These are phyloP conservation scores for Ophiostoma australiae DNA, from an alignment of 2,329 filamentous ascomycete genomes.

Conservation along the genomic window DNA sequence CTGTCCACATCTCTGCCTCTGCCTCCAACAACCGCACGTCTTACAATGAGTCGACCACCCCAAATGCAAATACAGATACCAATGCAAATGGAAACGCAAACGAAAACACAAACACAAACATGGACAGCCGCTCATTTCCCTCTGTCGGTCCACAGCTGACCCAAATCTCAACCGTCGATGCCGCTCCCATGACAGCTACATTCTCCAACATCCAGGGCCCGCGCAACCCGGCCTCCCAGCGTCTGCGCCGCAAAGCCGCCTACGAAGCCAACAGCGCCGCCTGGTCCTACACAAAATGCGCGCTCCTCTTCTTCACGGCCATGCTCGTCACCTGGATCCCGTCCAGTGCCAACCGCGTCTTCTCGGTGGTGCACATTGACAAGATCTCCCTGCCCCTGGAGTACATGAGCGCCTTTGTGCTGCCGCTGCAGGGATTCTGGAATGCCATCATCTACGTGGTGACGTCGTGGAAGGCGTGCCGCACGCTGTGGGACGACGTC, in stretches of 20 bases:
- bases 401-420: slow-evolving; percentile 65
- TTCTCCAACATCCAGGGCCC: slow-evolving; percentile 4
- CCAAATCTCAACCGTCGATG: neutral
- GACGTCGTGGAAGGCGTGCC: slow-evolving; percentile 63
- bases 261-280: slow-evolving; percentile 58
- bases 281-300: slow-evolving; percentile 65
- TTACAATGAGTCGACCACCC: neutral
- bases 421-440: slow-evolving; percentile 81
- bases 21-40: slow-evolving; percentile 33
- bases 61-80: neutral
- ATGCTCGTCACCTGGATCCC: slow-evolving; percentile 71
- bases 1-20: slow-evolving; percentile 48
- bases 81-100: neutral
- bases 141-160: neutral
- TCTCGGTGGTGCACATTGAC: slow-evolving; percentile 56
- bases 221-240: slow-evolving; percentile 29
- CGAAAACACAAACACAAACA: neutral
- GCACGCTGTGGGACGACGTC: slow-evolving; percentile 42
- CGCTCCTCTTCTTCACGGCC: slow-evolving; percentile 66
- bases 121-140: neutral
- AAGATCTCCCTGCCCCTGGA: slow-evolving; percentile 56
- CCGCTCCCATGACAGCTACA: neutral
- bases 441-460: slow-evolving; percentile 72
- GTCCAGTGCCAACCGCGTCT: slow-evolving; percentile 72
- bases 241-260: slow-evolving; percentile 36